Evolutionary conservation across 768 basidiomycete species (phyloP).

Genomic region (Zangia roseola): DNA sequence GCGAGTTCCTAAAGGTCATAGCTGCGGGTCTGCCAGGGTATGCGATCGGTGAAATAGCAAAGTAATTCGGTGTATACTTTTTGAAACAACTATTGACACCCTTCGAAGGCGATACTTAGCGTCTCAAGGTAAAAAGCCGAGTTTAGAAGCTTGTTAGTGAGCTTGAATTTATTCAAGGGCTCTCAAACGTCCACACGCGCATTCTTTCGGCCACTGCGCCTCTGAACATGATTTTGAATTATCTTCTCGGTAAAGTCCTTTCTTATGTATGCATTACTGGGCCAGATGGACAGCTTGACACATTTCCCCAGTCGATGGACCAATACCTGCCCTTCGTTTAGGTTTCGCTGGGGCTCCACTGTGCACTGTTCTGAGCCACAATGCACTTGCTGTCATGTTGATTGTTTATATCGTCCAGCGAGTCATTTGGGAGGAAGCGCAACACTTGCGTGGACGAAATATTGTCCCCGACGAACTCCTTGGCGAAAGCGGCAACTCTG

Average conservation of each 20-base stretch:
- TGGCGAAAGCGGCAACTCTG: background rate
- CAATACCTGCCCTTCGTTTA: constrained; percentile 25
- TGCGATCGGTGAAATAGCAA: constrained; percentile 40
- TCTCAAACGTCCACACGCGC: constrained; percentile 20
- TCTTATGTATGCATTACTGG: background rate
- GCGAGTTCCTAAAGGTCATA: constrained; percentile 38
- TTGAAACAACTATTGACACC: constrained; percentile 2
- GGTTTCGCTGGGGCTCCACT: constrained; percentile 27
- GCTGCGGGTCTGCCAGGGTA: constrained; percentile 47
- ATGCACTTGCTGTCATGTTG: constrained; percentile 17
- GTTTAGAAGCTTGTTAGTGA: background rate
- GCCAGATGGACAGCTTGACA: background rate
- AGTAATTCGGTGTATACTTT: constrained; percentile 18
- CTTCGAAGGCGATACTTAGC: constrained; percentile 19
- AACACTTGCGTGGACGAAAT: constrained; percentile 11
- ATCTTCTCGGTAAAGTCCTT: constrained; percentile 21
- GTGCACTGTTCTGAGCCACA: constrained; percentile 29
- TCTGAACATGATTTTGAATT: constrained; percentile 24
- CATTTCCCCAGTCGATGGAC: constrained; percentile 18
- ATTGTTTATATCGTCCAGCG: constrained; percentile 23
- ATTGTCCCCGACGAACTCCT: constrained; percentile 8
- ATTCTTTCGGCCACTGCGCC: constrained; percentile 24
- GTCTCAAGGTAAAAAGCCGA: constrained; percentile 14
- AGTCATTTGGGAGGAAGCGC: constrained; percentile 19
- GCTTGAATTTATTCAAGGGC: constrained; percentile 14